Conservation (phyloP, 352 stramenopile species). For the Phytopythium aichiense region DNA sequence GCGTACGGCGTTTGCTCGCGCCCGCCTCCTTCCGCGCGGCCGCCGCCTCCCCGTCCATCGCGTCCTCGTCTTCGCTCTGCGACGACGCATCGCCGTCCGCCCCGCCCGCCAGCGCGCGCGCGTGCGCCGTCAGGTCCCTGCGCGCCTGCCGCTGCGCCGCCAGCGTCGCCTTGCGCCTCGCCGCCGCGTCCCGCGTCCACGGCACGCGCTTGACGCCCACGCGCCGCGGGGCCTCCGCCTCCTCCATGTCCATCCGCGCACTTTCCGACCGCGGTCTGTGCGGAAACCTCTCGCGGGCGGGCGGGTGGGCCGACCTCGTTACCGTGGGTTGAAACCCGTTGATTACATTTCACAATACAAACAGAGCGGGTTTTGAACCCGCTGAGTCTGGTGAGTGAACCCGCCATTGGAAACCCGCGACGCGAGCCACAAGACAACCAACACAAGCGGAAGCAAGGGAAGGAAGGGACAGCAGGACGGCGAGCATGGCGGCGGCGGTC, state of each 20-base stretch:
- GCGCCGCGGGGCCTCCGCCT: conserved; percentile 23
- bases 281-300: too few species aligned
- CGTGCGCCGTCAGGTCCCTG: conserved; percentile 75
- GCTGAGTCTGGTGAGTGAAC: too few species aligned
- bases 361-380: too few species aligned
- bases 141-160: conserved; percentile 70
- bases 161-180: conserved; percentile 52
- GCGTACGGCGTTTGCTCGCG: conserved; percentile 48
- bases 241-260: neutral
- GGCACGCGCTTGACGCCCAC: conserved; percentile 59
- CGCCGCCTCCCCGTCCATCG: conserved; percentile 22
- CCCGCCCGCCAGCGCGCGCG: conserved; percentile 49
- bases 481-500: neutral
- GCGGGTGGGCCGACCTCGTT: too few species aligned
- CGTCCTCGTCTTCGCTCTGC: conserved; percentile 21
- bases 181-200: conserved; percentile 58
- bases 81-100: conserved; percentile 20
- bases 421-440: too few species aligned
- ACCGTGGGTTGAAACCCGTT: too few species aligned
- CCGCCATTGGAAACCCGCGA: too few species aligned
- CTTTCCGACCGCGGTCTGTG: neutral
- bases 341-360: too few species aligned
- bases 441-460: too few species aligned
- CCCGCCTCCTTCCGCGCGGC: neutral
- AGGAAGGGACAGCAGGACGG: neutral